Conservation (phyloP, 345 rosid genomes). For the Citrus reticulata region DNA sequence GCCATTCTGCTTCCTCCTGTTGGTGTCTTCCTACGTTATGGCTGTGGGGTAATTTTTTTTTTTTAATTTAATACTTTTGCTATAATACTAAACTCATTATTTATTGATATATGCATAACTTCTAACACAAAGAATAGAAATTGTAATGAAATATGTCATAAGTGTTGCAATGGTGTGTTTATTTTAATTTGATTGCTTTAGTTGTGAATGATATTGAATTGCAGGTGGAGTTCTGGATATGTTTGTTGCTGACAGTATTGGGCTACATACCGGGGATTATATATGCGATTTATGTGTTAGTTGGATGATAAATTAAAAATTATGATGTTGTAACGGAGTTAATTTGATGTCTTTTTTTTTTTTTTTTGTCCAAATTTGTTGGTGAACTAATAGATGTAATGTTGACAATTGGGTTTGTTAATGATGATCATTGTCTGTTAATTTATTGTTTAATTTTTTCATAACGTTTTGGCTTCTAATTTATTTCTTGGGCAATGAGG, state of each 20-base stretch:
- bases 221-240: slow-evolving; percentile 94
- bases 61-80: not conserved
- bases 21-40: slow-evolving; percentile 93
- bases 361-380: too few species aligned
- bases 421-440: too few species aligned
- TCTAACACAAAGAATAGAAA: too few species aligned
- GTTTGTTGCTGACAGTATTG: slow-evolving; percentile 63
- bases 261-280: slow-evolving; percentile 88
- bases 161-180: not conserved
- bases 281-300: slow-evolving; percentile 78
- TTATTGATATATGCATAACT: not conserved
- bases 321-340: not conserved
- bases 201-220: not conserved
- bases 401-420: not conserved
- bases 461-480: too few species aligned
- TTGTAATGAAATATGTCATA: too few species aligned
- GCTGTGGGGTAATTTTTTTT: slow-evolving; percentile 56
- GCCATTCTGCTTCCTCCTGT: slow-evolving; percentile 91
- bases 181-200: not conserved
- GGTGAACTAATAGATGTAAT: not conserved
- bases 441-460: too few species aligned
- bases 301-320: slow-evolving; percentile 35
- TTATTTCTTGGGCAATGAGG: too few species aligned
- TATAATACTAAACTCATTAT: not conserved
- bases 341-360: too few species aligned